Evolutionary conservation across 371 early-diverging fungal genomes (phyloP), one percentile per base, ranked within the genome.

Genomic region (Sporodiniella umbellata): DNA sequence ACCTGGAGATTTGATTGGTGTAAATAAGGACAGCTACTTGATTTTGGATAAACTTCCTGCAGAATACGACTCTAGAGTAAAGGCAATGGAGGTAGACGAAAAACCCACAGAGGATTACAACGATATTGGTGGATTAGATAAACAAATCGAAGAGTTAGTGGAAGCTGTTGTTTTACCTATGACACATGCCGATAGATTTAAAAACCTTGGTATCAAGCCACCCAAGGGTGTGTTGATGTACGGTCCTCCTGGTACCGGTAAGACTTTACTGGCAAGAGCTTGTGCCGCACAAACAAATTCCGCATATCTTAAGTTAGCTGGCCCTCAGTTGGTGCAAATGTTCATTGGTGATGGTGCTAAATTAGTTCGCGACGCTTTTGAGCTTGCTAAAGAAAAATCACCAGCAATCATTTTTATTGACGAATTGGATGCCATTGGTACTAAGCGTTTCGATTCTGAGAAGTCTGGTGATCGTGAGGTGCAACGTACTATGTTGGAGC

Each of bases 351-450:
- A 99, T 62, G 99, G 99, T 53, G 98, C 99, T 42, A 93, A 96
- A 63, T 79, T 99, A 52, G 99, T 99, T 10, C 88, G 99, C 31
- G 99, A 99, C 65, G 97, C 99, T 3, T 99, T 99, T 75, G 92
- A 89, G 19, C 72, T 99, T 48, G 99, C 99, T 17, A 97, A 96
- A 70, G 98, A 98, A 62, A 99, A 99, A 72, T 86, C 95, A 21
- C 99, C 99, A 3, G 91, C 99, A 17, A 99, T 99, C 66, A 99
- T 99, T 64, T 99, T 99, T 68, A 99, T 99, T 66, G 99, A 99
- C 78, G 99, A 99, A 76, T 85, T 99, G 65, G 99, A 99, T 73
- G 99, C 99, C 33, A 90, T 99, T 58, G 99, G 99, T 58, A 97
- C 99, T 23, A 99, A 99, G 78, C 92, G 99, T 66, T 96, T 94